A percentile compares a stretch with the other conserved stretches of the same genome.
Evolutionary conservation across 2,329 filamentous ascomycete species (phyloP).

Genomic region (Aureobasidium pullulans): DNA sequence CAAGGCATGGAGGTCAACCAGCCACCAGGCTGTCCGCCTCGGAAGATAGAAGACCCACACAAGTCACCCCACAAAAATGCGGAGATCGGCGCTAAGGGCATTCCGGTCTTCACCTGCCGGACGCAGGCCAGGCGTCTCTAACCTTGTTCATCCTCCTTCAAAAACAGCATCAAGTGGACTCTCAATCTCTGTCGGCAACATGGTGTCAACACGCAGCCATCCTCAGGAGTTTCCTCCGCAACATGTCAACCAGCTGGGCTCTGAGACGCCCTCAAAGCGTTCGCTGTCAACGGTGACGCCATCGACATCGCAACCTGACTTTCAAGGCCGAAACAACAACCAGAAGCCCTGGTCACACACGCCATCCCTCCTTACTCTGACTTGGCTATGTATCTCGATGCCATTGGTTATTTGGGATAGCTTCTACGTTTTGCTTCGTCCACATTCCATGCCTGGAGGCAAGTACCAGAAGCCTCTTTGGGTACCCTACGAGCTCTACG

Average conservation of each 20-base stretch:
- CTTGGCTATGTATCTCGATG: conserved; percentile 68
- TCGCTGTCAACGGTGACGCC: background rate
- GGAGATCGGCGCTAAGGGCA: background rate
- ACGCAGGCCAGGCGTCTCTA: background rate
- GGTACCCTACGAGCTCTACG: conserved; percentile 74
- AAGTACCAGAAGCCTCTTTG: conserved; percentile 64
- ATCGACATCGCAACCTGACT: background rate
- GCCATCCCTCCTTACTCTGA: conserved; percentile 51
- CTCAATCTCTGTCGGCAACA: conserved; percentile 21
- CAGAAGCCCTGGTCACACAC: conserved; percentile 49
- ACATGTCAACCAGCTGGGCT: conserved; percentile 32
- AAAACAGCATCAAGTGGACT: background rate
- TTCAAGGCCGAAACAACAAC: background rate
- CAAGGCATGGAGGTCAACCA: no score
- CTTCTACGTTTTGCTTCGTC: conserved; percentile 70
- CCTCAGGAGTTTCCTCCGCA: conserved; percentile 42
- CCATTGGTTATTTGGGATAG: conserved; percentile 75
- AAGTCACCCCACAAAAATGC: background rate
- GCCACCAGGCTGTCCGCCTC: background rate
- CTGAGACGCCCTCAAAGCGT: conserved; percentile 17
- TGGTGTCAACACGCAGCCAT: conserved; percentile 52
- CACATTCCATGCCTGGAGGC: conserved; percentile 75
- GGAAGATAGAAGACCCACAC: background rate
- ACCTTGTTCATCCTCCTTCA: background rate
- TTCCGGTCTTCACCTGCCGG: background rate